These are phyloP conservation scores for Sinapis alba DNA, from an alignment of 441 rosid genomes.

Conservation along the genomic window DNA sequence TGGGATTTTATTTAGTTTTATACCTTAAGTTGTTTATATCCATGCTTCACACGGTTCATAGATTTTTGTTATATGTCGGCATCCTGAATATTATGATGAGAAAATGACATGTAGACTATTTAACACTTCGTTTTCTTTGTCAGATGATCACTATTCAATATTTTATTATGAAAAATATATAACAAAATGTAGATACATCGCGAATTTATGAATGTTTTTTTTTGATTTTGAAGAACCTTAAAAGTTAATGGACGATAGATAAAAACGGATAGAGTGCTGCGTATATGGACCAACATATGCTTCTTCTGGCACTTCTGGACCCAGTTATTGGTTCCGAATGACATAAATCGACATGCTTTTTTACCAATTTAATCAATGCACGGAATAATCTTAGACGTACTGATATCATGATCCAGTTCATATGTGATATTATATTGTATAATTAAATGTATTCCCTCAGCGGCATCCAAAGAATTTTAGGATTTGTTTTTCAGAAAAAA, in stretches of 20 bases:
- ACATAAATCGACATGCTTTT: slow-evolving; percentile 7
- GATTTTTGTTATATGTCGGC: slow-evolving; percentile 15
- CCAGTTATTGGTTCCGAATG: slow-evolving; percentile 9
- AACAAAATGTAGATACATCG: neutral
- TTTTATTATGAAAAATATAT: neutral
- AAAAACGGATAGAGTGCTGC: slow-evolving; percentile 7
- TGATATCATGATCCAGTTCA: slow-evolving; percentile 11
- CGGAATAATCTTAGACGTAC: slow-evolving; percentile 21
- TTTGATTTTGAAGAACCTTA: neutral
- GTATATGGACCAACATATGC: slow-evolving; percentile 26
- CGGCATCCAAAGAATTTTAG: neutral
- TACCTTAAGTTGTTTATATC: neutral
- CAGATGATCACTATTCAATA: neutral
- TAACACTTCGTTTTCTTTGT: neutral
- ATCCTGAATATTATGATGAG: slow-evolving; percentile 12
- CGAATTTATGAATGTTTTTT: neutral
- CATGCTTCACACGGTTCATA: neutral
- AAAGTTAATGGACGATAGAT: neutral
- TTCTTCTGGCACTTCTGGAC: slow-evolving; percentile 8
- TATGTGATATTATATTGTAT: slow-evolving; percentile 1
- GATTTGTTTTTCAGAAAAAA: neutral
- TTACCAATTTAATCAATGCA: neutral
- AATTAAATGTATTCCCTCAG: neutral
- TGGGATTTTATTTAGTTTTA: neutral
- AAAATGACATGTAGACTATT: slow-evolving; percentile 18